These are phyloP conservation scores for Pestalotiopsis sp. DNA, from an alignment of 2,329 filamentous ascomycete genomes.

Conservation along the genomic window DNA sequence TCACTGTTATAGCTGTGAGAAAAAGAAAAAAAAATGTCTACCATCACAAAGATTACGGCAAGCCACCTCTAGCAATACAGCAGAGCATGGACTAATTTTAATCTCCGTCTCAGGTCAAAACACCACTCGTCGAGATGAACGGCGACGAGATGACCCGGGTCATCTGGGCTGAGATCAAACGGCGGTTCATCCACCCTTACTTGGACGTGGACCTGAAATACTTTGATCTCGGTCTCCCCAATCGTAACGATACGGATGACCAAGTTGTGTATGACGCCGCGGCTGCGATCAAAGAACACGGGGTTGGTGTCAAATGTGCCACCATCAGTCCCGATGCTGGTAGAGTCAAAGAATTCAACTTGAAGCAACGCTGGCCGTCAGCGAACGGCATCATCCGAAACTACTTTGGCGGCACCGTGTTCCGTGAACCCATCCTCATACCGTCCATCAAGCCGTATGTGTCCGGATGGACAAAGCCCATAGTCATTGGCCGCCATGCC, in stretches of 20 bases:
- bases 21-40: no score
- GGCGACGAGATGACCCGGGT: slow-evolving; percentile 97
- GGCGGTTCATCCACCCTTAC: slow-evolving; percentile 96
- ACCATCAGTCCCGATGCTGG: slow-evolving; percentile 98
- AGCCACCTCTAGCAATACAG: no score
- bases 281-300: slow-evolving; percentile 98
- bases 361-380: slow-evolving; percentile 99
- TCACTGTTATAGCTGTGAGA: no score
- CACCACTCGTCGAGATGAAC: slow-evolving; percentile 96
- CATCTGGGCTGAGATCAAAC: slow-evolving; percentile 99
- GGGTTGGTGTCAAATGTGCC: slow-evolving; percentile 97
- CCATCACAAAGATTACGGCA: no score
- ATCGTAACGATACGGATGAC: slow-evolving; percentile 95
- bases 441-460: slow-evolving; percentile 89
- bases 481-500: slow-evolving; percentile 97
- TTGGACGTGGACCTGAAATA: slow-evolving; percentile 98
- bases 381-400: slow-evolving; percentile 90
- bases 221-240: slow-evolving; percentile 91
- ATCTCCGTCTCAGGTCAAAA: slow-evolving; percentile 73
- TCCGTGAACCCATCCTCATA: slow-evolving; percentile 98
- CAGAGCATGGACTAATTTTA: no score
- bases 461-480: slow-evolving; percentile 97
- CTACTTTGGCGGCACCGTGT: slow-evolving; percentile 87
- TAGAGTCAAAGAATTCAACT: slow-evolving; percentile 95
- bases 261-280: slow-evolving; percentile 94